Conservation (phyloP, 306 rosid species). For the Pyrus communis region DNA sequence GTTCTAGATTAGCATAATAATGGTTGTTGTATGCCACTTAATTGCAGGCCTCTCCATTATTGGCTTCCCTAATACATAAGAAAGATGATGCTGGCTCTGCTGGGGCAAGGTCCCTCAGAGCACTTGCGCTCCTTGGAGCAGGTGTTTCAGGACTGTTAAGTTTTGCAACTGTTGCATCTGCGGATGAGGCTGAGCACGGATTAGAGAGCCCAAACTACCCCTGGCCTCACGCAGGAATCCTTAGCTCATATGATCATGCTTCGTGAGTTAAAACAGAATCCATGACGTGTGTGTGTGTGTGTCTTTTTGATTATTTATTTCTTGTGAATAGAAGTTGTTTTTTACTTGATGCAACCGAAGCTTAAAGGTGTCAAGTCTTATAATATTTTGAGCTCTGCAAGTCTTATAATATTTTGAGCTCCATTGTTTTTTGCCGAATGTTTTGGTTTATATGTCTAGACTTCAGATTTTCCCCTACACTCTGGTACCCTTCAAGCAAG, state of each 20-base stretch:
- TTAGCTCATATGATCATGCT: conserved; percentile 96
- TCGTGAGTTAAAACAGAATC: conserved; percentile 51
- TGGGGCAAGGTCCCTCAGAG: conserved; percentile 60
- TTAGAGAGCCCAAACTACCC: conserved; percentile 84
- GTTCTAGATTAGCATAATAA: not conserved
- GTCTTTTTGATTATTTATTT: not conserved
- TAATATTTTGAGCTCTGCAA: not conserved
- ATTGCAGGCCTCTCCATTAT: conserved; percentile 44
- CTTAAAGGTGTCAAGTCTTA: not conserved
- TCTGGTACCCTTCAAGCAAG: not conserved
- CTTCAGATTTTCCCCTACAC: not conserved
- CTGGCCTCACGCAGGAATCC: conserved; percentile 98
- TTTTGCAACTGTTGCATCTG: conserved; percentile 72
- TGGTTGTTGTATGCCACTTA: conserved; percentile 6
- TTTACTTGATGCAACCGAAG: not conserved
- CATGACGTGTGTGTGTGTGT: not conserved
- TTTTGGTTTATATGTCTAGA: not conserved
- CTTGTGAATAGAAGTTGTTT: not conserved
- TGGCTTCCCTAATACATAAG: conserved; percentile 50
- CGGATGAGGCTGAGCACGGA: conserved; percentile 99
- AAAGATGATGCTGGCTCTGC: conserved; percentile 50
- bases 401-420: not conserved
- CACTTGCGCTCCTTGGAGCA: conserved; percentile 83
- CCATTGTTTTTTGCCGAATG: not conserved
- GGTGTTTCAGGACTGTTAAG: conserved; percentile 72